Percentiles rank a stretch among this genome's conserved stretches.
Conservation (phyloP, 106 monocot genomes). For the Acanthochlamys bracteata region DNA sequence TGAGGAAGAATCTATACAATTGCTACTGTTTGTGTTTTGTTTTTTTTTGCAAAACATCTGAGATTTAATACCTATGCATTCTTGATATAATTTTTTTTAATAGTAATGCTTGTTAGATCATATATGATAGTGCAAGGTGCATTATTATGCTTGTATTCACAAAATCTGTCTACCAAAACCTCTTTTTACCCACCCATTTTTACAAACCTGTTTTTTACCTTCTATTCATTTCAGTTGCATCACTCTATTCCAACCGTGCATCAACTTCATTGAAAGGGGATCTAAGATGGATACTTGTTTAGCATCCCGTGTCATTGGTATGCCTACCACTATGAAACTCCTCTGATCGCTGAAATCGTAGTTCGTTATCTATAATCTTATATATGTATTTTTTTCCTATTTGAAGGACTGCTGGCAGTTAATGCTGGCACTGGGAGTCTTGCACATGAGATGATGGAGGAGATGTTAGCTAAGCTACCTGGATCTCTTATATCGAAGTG, state of each 20-base stretch:
- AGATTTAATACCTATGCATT: background rate
- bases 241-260: slow-evolving; percentile 62
- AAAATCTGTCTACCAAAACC: background rate
- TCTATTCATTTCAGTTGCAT: slow-evolving; percentile 29
- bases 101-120: too few relatives aligned
- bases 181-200: background rate
- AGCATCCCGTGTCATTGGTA: slow-evolving; percentile 87
- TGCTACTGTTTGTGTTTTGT: background rate
- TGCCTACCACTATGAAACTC: background rate
- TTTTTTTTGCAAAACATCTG: background rate
- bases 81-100: background rate
- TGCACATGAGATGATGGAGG: slow-evolving; percentile 81
- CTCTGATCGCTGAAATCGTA: background rate
- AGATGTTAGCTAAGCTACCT: slow-evolving; percentile 56
- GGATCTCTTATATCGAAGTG: slow-evolving; percentile 46
- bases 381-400: slow-evolving; percentile 12
- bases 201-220: background rate
- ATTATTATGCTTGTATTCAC: background rate
- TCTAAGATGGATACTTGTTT: slow-evolving; percentile 66
- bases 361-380: background rate
- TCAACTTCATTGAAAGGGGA: slow-evolving; percentile 64
- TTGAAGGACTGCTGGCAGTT: slow-evolving; percentile 60
- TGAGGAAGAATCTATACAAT: too few relatives aligned
- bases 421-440: slow-evolving; percentile 56
- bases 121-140: too few relatives aligned